Conservation (phyloP, 768 basidiomycete species). For the Suillus tomentosus region DNA sequence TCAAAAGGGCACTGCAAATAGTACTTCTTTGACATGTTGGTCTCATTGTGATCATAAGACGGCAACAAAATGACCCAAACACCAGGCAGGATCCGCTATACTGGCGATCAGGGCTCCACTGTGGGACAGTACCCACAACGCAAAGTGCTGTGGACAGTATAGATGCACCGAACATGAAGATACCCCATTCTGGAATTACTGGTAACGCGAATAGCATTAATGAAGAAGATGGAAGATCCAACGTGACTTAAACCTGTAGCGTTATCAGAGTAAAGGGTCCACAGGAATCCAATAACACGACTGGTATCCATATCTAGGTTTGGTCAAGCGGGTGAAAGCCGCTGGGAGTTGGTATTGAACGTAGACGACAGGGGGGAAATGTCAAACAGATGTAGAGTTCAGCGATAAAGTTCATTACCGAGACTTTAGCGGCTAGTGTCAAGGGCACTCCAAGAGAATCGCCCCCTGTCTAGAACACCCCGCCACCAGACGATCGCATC, state of each 20-base stretch:
- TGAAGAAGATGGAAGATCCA: conserved; percentile 10
- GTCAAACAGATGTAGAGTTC: background rate
- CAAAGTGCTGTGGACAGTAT: conserved; percentile 5
- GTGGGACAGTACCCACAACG: conserved; percentile 7
- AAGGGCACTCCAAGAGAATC: conserved; percentile 11
- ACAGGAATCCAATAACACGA: background rate
- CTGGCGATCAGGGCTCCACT: conserved; percentile 4
- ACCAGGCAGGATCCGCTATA: conserved; percentile 2
- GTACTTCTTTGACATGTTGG: conserved; percentile 3
- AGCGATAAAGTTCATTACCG: conserved; percentile 27
- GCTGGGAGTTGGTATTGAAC: background rate
- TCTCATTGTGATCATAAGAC: background rate
- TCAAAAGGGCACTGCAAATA: conserved; percentile 1
- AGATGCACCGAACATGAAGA: conserved; percentile 4
- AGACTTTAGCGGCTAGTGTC: conserved; percentile 14
- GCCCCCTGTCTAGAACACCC: conserved; percentile 18
- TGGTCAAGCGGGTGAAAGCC: background rate
- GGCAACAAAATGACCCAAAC: background rate
- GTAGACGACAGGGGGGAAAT: background rate
- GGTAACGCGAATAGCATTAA: conserved; percentile 5
- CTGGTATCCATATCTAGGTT: background rate
- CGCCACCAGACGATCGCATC: conserved; percentile 26
- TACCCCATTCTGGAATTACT: conserved; percentile 10
- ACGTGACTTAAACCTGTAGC: background rate
- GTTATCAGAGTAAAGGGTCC: background rate